phyloP scores from a whole-genome alignment of 225 moss, liverwort and hornwort genomes.

The Asterella californica region DNA sequence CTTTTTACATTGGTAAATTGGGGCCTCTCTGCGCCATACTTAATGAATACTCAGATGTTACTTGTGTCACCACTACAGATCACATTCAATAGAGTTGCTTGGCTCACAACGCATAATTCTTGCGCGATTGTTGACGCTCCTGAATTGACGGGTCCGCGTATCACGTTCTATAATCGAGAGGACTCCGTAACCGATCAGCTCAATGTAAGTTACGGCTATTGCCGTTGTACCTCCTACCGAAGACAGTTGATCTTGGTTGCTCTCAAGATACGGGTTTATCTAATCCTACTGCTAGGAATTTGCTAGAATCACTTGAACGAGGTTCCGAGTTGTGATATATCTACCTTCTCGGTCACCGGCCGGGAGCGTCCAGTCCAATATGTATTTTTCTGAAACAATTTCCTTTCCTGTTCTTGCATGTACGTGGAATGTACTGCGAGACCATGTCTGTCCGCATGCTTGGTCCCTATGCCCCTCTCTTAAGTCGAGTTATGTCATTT shows the following conservation, averaged over 20 bases:
- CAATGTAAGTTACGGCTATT: slow-evolving; percentile 38
- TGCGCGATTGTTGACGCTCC: slow-evolving; percentile 57
- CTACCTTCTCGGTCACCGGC: neutral
- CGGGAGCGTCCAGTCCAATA: neutral
- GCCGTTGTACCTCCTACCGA: neutral
- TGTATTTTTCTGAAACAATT: neutral
- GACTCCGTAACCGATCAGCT: slow-evolving; percentile 73
- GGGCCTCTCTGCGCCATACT: neutral
- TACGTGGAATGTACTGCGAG: neutral
- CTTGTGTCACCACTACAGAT: slow-evolving; percentile 41
- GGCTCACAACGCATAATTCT: slow-evolving; percentile 88
- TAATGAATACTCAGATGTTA: neutral
- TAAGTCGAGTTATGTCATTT: neutral
- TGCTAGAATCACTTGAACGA: neutral
- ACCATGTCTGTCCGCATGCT: neutral
- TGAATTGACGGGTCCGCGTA: slow-evolving; percentile 36
- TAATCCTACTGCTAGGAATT: neutral
- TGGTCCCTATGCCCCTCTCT: neutral
- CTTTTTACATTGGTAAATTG: neutral
- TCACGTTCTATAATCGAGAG: slow-evolving; percentile 78
- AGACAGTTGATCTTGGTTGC: no score
- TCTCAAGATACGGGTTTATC: neutral
- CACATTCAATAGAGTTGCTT: slow-evolving; percentile 82
- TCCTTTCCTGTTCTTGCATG: neutral
- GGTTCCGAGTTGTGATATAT: neutral